A percentile compares a stretch with the other conserved stretches of the same genome.
Evolutionary conservation across 2,329 filamentous ascomycete species (phyloP).

Genomic region (Kalmusia sp.): DNA sequence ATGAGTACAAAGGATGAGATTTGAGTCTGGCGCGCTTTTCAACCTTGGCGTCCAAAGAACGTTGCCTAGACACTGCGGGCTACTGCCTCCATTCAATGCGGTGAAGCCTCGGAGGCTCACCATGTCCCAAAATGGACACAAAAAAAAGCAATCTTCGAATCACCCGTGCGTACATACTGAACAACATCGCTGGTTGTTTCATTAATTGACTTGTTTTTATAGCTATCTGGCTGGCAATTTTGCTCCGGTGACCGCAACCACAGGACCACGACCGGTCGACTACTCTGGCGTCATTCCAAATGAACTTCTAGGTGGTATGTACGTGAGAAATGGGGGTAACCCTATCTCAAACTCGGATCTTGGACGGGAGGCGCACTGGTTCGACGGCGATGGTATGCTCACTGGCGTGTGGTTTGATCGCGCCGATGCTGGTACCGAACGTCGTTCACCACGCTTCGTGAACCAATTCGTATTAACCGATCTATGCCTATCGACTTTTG

Average conservation of each 20-base stretch:
- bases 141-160: slow-evolving; percentile 28
- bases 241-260: slow-evolving; percentile 66
- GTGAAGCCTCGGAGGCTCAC: slow-evolving; percentile 14
- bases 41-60: not conserved
- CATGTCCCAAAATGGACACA: slow-evolving; percentile 31
- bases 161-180: slow-evolving; percentile 48
- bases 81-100: slow-evolving; percentile 17
- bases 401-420: slow-evolving; percentile 68
- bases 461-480: slow-evolving; percentile 75
- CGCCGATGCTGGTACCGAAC: slow-evolving; percentile 37
- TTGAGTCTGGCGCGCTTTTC: not conserved
- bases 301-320: slow-evolving; percentile 73
- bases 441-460: slow-evolving; percentile 66
- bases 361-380: slow-evolving; percentile 73
- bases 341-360: slow-evolving; percentile 68
- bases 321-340: slow-evolving; percentile 75
- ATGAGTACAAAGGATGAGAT: slow-evolving; percentile 3
- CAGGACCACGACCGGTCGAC: slow-evolving; percentile 63
- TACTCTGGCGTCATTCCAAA: slow-evolving; percentile 66
- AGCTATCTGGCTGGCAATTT: slow-evolving; percentile 74
- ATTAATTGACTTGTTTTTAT: not conserved
- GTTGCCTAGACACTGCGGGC: not conserved
- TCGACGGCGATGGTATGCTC: slow-evolving; percentile 79
- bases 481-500: slow-evolving; percentile 63
- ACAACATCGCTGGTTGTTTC: not conserved